phyloP scores from a whole-genome alignment of 768 basidiomycete species.

The Hirschioporus abietinus region DNA sequence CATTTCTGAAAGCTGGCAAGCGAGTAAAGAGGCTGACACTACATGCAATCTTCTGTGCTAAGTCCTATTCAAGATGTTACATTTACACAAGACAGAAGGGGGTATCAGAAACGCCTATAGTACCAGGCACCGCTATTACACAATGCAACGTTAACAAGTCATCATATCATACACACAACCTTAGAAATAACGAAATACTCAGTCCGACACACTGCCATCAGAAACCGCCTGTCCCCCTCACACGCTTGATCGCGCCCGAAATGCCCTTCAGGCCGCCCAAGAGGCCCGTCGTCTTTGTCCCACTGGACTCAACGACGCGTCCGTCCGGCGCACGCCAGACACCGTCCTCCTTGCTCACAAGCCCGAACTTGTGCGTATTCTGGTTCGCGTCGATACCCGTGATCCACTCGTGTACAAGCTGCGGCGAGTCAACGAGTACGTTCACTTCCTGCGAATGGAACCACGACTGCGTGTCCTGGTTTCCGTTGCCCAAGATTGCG shows the following conservation, averaged over 20 bases:
- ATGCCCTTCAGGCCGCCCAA: constrained; percentile 38
- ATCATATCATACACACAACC: background rate
- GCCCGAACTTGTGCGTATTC: constrained; percentile 50
- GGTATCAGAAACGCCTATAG: background rate
- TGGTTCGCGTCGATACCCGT: constrained; percentile 46
- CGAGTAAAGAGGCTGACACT: background rate
- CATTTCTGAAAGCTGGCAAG: no score
- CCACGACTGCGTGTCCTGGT: constrained; percentile 69
- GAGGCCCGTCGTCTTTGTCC: constrained; percentile 28
- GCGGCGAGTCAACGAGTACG: constrained; percentile 52
- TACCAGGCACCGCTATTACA: no score
- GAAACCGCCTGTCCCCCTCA: constrained; percentile 37
- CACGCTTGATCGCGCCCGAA: constrained; percentile 36
- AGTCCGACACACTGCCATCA: constrained; percentile 8
- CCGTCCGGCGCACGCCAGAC: constrained; percentile 51
- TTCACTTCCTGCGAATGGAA: constrained; percentile 71
- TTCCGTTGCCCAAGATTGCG: constrained; percentile 65
- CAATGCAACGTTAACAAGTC: background rate
- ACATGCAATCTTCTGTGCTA: background rate
- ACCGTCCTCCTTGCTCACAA: constrained; percentile 40
- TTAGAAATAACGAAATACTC: background rate
- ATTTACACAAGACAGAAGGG: background rate
- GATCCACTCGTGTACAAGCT: constrained; percentile 51
- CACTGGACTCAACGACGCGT: constrained; percentile 33
- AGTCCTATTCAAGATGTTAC: background rate